Conservation (phyloP, 257 asterid genomes). For the Buddleja alternifolia region DNA sequence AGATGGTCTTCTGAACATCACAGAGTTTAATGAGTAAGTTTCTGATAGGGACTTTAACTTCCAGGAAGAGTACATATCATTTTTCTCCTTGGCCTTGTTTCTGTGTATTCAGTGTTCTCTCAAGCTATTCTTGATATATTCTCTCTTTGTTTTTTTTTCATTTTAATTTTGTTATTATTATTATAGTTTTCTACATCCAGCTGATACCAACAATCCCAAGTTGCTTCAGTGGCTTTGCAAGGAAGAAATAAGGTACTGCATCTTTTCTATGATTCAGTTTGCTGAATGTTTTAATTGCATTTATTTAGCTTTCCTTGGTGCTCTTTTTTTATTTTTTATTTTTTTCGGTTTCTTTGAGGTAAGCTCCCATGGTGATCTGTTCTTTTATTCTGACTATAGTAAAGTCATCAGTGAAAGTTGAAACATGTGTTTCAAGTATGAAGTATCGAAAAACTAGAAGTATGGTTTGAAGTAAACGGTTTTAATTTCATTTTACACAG, state of each 20-base stretch:
- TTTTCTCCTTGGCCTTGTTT: conserved; percentile 22
- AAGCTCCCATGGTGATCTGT: not conserved
- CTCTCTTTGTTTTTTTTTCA: conserved; percentile 11
- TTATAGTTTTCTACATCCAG: conserved; percentile 91
- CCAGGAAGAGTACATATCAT: not conserved
- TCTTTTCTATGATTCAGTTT: conserved; percentile 24
- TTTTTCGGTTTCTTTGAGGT: not conserved
- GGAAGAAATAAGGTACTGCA: conserved; percentile 87
- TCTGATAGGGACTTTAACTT: conserved; percentile 28
- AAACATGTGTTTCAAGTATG: too few relatives aligned
- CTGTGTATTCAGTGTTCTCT: conserved; percentile 21
- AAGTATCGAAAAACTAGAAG: too few relatives aligned
- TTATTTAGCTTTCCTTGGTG: conserved; percentile 18
- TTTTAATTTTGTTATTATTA: too few relatives aligned
- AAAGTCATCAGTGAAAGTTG: too few relatives aligned
- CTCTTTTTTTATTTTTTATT: not conserved
- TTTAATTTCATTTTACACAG: too few relatives aligned
- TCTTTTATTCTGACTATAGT: conserved; percentile 14
- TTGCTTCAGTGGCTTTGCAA: conserved; percentile 83
- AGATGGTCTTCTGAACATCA: conserved; percentile 75
- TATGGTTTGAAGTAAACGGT: too few relatives aligned
- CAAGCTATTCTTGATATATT: conserved; percentile 2
- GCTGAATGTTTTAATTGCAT: conserved; percentile 15
- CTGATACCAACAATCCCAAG: conserved; percentile 78
- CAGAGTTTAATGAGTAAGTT: conserved; percentile 93